Percentiles rank a stretch among this genome's conserved stretches.
phyloP scores from a whole-genome alignment of 2,329 filamentous ascomycete genomes.

The Dryadomyces quercivorus region DNA sequence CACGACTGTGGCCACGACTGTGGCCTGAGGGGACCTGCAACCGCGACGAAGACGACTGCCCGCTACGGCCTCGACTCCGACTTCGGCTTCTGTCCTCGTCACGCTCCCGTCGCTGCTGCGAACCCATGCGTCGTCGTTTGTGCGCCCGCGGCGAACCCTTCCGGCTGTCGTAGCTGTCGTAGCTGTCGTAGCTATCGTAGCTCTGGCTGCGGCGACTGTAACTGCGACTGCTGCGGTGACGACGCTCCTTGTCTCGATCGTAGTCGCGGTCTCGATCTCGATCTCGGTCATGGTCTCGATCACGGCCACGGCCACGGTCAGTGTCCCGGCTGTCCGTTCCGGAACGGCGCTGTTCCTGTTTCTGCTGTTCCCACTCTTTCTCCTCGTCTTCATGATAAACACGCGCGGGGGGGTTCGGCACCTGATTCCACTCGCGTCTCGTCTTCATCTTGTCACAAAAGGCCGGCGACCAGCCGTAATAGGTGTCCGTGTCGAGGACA shows the following conservation, averaged over 20 bases:
- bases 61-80: constrained; percentile 13
- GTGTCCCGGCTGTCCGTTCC: constrained; percentile 11
- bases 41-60: constrained; percentile 8
- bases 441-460: constrained; percentile 76
- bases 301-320: not conserved
- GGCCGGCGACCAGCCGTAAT: constrained; percentile 75
- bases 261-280: not conserved
- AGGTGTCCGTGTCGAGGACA: constrained; percentile 55
- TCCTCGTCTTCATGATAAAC: not conserved
- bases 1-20: constrained; percentile 12
- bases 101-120: not conserved
- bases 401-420: too few relatives aligned
- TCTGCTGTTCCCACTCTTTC: constrained; percentile 13
- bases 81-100: constrained; percentile 6
- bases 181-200: constrained; percentile 1
- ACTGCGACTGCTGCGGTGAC: not conserved
- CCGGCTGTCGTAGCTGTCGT: constrained; percentile 1
- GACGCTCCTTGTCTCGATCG: not conserved
- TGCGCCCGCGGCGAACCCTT: not conserved
- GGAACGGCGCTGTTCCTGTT: constrained; percentile 10
- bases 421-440: constrained; percentile 19
- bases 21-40: too few relatives aligned
- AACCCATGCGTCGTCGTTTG: not conserved
- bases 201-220: constrained; percentile 19
- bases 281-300: constrained; percentile 4